Evolutionary conservation across 2,329 filamentous ascomycete genomes (phyloP).

Genomic region (Exutisphaerella laricina): DNA sequence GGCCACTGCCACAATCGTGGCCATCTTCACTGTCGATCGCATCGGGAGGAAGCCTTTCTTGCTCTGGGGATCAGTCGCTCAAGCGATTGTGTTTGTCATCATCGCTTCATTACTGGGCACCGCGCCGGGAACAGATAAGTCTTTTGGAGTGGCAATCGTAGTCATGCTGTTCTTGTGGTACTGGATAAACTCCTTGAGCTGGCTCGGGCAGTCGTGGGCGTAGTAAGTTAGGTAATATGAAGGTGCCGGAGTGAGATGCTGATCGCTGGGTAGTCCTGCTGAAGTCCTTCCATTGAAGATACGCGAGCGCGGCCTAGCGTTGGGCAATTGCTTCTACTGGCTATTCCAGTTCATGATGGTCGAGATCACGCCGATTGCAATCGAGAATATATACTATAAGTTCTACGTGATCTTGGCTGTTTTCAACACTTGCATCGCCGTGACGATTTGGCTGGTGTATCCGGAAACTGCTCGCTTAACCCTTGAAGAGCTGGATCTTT

Average conservation of each 20-base stretch:
- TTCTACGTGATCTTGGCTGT: slow-evolving; percentile 12
- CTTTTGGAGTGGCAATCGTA: slow-evolving; percentile 6
- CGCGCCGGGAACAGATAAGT: slow-evolving; percentile 1
- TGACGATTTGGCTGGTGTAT: slow-evolving; percentile 33
- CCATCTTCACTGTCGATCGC: slow-evolving; percentile 9
- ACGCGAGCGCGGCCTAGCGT: slow-evolving; percentile 7
- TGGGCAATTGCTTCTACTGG: slow-evolving; percentile 13
- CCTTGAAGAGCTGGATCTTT: slow-evolving; percentile 45
- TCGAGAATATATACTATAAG: slow-evolving; percentile 37
- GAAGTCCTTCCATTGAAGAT: slow-evolving; percentile 10
- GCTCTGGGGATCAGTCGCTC: slow-evolving; percentile 8
- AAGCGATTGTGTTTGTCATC: slow-evolving; percentile 8
- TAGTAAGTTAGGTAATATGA: slow-evolving; percentile 3
- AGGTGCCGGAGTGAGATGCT: no score
- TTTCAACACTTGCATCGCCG: slow-evolving; percentile 8
- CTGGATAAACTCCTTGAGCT: slow-evolving; percentile 8
- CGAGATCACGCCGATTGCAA: slow-evolving; percentile 31
- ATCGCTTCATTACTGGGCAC: slow-evolving; percentile 8
- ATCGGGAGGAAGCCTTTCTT: slow-evolving; percentile 10
- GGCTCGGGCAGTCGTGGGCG: slow-evolving; percentile 12
- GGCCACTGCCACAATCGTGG: slow-evolving; percentile 5
- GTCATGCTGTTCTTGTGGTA: slow-evolving; percentile 12
- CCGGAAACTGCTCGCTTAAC: slow-evolving; percentile 41
- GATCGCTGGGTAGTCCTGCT: slow-evolving; percentile 5
- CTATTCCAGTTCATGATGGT: slow-evolving; percentile 17